A percentile compares a stretch with the other conserved stretches of the same genome.
These are phyloP conservation scores for Magnaporthiopsis rhizophila DNA, from an alignment of 2,329 filamentous ascomycete species.

Conservation along the genomic window DNA sequence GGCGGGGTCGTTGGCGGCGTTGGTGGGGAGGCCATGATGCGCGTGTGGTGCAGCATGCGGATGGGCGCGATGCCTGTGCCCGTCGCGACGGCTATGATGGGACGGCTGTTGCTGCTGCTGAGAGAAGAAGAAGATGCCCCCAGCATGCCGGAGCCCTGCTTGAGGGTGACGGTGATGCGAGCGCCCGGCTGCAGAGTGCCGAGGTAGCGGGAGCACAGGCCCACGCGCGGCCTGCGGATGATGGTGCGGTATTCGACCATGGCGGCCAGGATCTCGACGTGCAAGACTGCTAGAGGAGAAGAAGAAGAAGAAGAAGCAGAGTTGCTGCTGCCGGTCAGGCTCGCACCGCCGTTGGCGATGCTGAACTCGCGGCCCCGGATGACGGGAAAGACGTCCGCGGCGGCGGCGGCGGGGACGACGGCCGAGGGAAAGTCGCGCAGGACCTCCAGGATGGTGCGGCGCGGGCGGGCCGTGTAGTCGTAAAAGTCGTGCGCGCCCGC, in stretches of 20 bases:
- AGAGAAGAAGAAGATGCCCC: conserved; percentile 19
- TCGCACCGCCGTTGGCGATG: conserved; percentile 65
- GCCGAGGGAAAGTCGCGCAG: conserved; percentile 84
- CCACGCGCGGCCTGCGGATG: conserved; percentile 73
- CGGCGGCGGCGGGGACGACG: conserved; percentile 67
- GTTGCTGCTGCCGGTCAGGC: conserved; percentile 17
- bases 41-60: conserved; percentile 64
- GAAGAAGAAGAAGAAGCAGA: too few relatives aligned
- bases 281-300: neutral
- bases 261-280: conserved; percentile 68
- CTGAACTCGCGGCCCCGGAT: conserved; percentile 91
- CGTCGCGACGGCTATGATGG: conserved; percentile 71
- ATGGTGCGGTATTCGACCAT: conserved; percentile 89
- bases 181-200: conserved; percentile 51
- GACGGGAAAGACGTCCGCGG: conserved; percentile 66
- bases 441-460: conserved; percentile 85
- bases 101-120: conserved; percentile 25
- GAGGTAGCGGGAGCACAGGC: conserved; percentile 85
- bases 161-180: conserved; percentile 51
- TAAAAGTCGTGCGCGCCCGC: conserved; percentile 79
- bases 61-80: conserved; percentile 85
- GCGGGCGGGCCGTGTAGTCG: conserved; percentile 87
- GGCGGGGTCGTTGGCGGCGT: too few relatives aligned
- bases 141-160: conserved; percentile 38
- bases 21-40: conserved; percentile 11